Evolutionary conservation across 768 basidiomycete genomes (phyloP).

Genomic region (Xanthoconium stramineum): DNA sequence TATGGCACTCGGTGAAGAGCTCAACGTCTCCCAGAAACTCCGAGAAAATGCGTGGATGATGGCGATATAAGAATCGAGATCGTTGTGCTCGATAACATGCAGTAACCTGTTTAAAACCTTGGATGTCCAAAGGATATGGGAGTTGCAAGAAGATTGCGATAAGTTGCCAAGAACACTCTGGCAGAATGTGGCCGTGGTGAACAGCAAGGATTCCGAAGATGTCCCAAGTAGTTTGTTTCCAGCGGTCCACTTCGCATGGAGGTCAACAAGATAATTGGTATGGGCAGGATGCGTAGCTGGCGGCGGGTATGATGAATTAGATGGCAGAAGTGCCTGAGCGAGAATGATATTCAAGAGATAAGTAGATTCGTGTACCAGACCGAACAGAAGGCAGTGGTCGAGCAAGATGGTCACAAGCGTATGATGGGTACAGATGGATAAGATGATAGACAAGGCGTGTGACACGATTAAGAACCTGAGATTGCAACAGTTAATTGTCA

Average conservation of each 20-base stretch:
- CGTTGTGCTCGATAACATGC: conserved; percentile 26
- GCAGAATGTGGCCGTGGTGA: conserved; percentile 30
- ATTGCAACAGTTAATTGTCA: conserved; percentile 1
- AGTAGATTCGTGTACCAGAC: conserved; percentile 42
- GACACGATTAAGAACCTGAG: conserved; percentile 47
- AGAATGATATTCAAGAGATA: conserved; percentile 43
- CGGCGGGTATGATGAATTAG: conserved; percentile 20
- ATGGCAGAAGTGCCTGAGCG: conserved; percentile 34
- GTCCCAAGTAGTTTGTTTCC: conserved; percentile 4
- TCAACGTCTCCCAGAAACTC: conserved; percentile 9
- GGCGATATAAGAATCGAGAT: conserved; percentile 33
- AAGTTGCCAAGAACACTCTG: conserved; percentile 15
- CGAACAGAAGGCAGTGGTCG: conserved; percentile 45
- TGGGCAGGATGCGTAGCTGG: conserved; percentile 45
- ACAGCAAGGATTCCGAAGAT: conserved; percentile 6
- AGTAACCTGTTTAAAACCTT: conserved; percentile 39
- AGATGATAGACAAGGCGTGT: conserved; percentile 49
- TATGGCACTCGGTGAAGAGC: not conserved
- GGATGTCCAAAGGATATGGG: conserved; percentile 40
- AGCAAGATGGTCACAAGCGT: conserved; percentile 49
- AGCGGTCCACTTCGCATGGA: conserved; percentile 39
- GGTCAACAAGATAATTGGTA: conserved; percentile 43
- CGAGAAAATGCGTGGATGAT: conserved; percentile 30
- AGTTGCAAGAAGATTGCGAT: conserved; percentile 31
- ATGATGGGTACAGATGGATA: conserved; percentile 42